Base-by-base conservation (phyloP, 192 early-diverging fungal genomes). In the Pecoramyces ruminantium region DNA sequence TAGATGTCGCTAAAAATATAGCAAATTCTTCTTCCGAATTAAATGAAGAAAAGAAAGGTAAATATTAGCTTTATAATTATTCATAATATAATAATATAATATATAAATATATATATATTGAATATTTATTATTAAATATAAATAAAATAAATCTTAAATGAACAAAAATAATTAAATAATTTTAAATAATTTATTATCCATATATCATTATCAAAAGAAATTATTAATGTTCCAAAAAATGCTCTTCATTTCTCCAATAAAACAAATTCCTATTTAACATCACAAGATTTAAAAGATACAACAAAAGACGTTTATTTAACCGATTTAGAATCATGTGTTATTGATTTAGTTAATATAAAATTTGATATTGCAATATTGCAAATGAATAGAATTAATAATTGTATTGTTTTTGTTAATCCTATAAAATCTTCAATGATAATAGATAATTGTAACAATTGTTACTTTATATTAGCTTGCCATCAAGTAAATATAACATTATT, bases 381-480 rank as follows among this genome's bases (percentile, higher is more conserved):
- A 83, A 91, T 93, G 83, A 90, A 91, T 80, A 87, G 92, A 78
- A 79, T 96, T n/a, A 81, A 86, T 18, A 83, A 87, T 78, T 92
- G 91, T 29, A 40, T 97, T 13, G 84, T 97, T 28, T 84, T 95
- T 12, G 85, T 89, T 78, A 90, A 89, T 2, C 87, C 89, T 15
- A 88, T 96, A 25, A 84, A 85, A 67, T 94, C 95, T 28, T 93
- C 94, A 27, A 87, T 93, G 27, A 86, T 96, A 18, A 83, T 94
- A 17, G 88, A 95, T 81, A 87, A 89, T 77, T 91, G 93, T 77
- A 83, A 85, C 28, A 84, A 86, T 21, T 93, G 89, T 78, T 84
- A 91, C 0, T 79, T 96, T 13, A 83, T 93, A 8, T 80, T 93
- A 40, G 92, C 87, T 2, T 95, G 94, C 81, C 92, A 92, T 38